Evolutionary conservation across 2,329 filamentous ascomycete genomes (phyloP).

Genomic region (Venturia nashicola): DNA sequence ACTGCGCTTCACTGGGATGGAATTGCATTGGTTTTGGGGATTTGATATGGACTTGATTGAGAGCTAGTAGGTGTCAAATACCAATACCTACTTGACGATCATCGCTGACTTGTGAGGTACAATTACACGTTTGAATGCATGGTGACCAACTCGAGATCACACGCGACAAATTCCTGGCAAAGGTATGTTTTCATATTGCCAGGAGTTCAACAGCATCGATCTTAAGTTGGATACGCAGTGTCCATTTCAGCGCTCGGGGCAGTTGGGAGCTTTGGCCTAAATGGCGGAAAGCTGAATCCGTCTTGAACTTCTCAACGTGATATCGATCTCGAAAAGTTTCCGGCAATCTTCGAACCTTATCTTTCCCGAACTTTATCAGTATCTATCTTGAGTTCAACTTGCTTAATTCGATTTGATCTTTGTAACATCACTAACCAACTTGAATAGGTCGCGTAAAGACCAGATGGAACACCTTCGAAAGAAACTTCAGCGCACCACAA

Average conservation of each 20-base stretch:
- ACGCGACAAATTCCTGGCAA: background rate
- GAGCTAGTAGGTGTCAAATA: background rate
- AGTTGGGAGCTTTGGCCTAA: background rate
- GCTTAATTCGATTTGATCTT: background rate
- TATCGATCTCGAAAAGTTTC: background rate
- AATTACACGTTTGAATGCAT: too few relatives aligned
- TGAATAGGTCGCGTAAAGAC: background rate
- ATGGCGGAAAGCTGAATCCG: background rate
- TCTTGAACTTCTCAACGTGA: background rate
- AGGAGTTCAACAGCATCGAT: background rate
- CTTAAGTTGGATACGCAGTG: background rate
- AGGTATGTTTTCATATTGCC: background rate
- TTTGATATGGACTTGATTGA: background rate
- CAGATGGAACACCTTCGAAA: conserved; percentile 23
- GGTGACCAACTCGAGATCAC: background rate
- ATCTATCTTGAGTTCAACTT: background rate
- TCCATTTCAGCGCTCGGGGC: background rate
- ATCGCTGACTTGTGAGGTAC: background rate
- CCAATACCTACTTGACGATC: background rate
- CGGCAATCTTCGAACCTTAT: background rate
- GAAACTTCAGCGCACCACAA: conserved; percentile 26
- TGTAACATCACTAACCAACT: background rate
- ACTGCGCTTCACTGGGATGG: background rate
- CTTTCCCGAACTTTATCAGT: background rate
- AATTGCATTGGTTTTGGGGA: background rate